phyloP scores from a whole-genome alignment of 179 eudicot genomes.

The Heliamphora pulchella region DNA sequence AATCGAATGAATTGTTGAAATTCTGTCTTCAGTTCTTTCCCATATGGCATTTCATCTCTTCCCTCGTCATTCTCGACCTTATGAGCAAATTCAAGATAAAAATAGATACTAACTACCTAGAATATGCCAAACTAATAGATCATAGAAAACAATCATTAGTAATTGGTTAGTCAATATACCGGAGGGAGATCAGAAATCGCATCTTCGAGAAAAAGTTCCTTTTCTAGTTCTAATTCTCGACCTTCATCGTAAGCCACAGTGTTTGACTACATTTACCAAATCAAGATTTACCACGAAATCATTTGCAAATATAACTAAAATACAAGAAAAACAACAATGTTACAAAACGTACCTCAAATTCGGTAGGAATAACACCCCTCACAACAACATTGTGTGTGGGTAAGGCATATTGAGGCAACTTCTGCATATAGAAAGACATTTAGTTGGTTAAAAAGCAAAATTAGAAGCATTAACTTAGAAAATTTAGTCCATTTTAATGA shows the following conservation, averaged over 20 bases:
- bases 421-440: conserved; percentile 25
- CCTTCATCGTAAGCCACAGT: conserved; percentile 47
- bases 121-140: no score
- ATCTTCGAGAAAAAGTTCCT: conserved; percentile 55
- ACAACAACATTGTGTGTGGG: conserved; percentile 57
- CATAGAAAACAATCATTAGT: background rate
- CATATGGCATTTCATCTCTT: background rate
- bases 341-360: conserved; percentile 41
- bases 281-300: background rate
- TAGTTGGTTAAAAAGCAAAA: background rate
- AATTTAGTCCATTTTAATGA: background rate
- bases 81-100: background rate
- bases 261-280: conserved; percentile 27
- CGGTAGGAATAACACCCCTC: conserved; percentile 43
- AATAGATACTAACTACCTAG: background rate
- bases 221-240: conserved; percentile 24
- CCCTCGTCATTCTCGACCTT: background rate
- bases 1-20: conserved; percentile 3
- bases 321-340: background rate
- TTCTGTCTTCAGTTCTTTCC: background rate
- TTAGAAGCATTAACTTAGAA: background rate
- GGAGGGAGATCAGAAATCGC: conserved; percentile 78
- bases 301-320: background rate
- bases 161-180: conserved; percentile 26
- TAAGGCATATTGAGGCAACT: conserved; percentile 56